Conservation (phyloP, 2,329 filamentous ascomycete species). For the Coniochaeta pulveracea region DNA sequence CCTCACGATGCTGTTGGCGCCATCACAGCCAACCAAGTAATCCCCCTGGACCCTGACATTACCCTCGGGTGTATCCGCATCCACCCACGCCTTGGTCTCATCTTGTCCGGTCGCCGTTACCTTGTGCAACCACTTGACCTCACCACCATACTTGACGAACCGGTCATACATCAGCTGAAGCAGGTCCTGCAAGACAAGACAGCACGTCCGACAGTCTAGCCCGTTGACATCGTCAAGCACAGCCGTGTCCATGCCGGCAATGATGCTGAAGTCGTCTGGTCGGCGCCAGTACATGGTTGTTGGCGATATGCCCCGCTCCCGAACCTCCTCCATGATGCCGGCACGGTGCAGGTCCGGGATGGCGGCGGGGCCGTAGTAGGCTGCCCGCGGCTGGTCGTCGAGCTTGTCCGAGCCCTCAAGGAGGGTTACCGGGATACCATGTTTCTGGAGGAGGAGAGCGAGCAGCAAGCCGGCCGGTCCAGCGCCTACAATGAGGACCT, state of each 20-base stretch:
- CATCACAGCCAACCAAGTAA: conserved; percentile 46
- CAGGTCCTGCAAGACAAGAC: conserved; percentile 29
- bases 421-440: conserved; percentile 38
- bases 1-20: conserved; percentile 35
- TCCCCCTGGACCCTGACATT: conserved; percentile 30
- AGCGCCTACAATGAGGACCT: conserved; percentile 36
- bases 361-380: conserved; percentile 48
- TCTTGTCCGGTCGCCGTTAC: conserved; percentile 36
- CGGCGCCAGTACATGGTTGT: conserved; percentile 28
- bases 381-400: conserved; percentile 49
- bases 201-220: conserved; percentile 26
- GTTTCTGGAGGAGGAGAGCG: conserved; percentile 39
- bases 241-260: conserved; percentile 23
- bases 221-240: conserved; percentile 24
- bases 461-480: conserved; percentile 37
- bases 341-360: conserved; percentile 47
- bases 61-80: conserved; percentile 26
- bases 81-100: conserved; percentile 28
- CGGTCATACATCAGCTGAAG: conserved; percentile 29
- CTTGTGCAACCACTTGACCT: conserved; percentile 32
- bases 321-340: conserved; percentile 38
- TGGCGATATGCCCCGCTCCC: conserved; percentile 23
- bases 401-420: conserved; percentile 43
- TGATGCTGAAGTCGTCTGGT: conserved; percentile 20
- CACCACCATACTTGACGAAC: conserved; percentile 19